Evolutionary conservation across 495 filamentous ascomycete genomes (phyloP).

Genomic region (Aspergillus baeticus): DNA sequence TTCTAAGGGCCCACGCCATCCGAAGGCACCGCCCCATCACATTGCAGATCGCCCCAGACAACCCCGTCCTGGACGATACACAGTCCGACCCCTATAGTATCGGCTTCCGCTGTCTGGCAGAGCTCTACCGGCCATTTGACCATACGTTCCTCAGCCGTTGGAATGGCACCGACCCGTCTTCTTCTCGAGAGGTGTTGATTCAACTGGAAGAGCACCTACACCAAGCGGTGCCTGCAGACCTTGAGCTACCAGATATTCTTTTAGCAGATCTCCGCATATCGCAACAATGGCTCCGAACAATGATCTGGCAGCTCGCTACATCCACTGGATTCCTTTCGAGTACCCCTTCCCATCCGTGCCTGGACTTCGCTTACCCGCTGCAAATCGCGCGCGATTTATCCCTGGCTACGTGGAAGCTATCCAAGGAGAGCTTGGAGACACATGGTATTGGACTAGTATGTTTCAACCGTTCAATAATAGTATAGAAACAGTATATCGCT

Average conservation of each 20-base stretch:
- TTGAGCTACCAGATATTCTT: conserved; percentile 62
- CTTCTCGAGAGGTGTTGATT: conserved; percentile 56
- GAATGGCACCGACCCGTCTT: conserved; percentile 65
- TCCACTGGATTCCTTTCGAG: conserved; percentile 53
- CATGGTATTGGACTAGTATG: conserved; percentile 60
- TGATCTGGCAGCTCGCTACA: conserved; percentile 67
- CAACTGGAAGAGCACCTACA: conserved; percentile 64
- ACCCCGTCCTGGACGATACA: conserved; percentile 54
- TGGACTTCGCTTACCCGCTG: conserved; percentile 68
- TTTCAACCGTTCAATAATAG: too few species aligned
- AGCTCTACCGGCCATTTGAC: conserved; percentile 71
- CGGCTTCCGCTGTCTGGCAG: conserved; percentile 63
- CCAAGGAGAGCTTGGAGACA: conserved; percentile 61
- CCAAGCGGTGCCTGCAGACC: conserved; percentile 59
- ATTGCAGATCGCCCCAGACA: conserved; percentile 61
- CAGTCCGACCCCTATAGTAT: conserved; percentile 24
- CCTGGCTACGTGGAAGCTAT: conserved; percentile 66
- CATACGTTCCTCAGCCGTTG: conserved; percentile 66
- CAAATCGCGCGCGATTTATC: conserved; percentile 69
- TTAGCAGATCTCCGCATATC: conserved; percentile 64
- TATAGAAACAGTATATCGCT: too few species aligned
- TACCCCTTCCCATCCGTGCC: conserved; percentile 52
- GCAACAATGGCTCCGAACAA: conserved; percentile 75
- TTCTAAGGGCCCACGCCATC: conserved; percentile 62
- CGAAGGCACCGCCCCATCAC: conserved; percentile 72